These are phyloP conservation scores for Fusarium napiforme DNA, from an alignment of 2,329 filamentous ascomycete species.

Conservation along the genomic window DNA sequence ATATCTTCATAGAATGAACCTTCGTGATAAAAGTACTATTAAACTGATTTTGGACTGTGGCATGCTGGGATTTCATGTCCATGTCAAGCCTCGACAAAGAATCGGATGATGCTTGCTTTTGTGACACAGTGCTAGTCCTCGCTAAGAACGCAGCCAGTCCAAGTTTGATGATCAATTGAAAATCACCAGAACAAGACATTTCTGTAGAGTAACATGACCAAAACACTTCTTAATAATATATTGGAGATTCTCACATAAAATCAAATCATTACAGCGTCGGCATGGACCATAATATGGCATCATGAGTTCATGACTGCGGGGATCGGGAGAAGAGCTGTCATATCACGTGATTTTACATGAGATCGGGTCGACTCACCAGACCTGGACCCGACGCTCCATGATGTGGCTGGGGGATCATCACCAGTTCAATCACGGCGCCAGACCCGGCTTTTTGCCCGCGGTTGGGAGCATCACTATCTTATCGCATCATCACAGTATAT, in stretches of 20 bases:
- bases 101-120: constrained; percentile 36
- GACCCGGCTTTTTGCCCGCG: constrained; percentile 39
- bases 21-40: background rate
- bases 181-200: background rate
- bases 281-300: constrained; percentile 23
- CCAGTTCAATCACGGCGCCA: constrained; percentile 30
- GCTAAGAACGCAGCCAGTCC: constrained; percentile 11
- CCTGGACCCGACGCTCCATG: constrained; percentile 39
- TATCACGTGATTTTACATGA: constrained; percentile 45
- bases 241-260: background rate
- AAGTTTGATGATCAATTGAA: background rate
- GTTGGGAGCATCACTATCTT: constrained; percentile 27
- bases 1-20: background rate
- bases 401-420: constrained; percentile 42
- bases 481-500: background rate
- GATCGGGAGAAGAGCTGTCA: constrained; percentile 10
- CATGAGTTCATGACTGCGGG: constrained; percentile 47
- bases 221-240: background rate
- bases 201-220: no score
- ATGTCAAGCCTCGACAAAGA: background rate
- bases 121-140: constrained; percentile 31
- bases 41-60: accelerated
- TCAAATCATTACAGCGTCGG: background rate
- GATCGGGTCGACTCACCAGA: constrained; percentile 2
- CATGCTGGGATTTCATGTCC: background rate